Conservation (phyloP, 2,329 filamentous ascomycete genomes). For the Geosmithia morbida region DNA sequence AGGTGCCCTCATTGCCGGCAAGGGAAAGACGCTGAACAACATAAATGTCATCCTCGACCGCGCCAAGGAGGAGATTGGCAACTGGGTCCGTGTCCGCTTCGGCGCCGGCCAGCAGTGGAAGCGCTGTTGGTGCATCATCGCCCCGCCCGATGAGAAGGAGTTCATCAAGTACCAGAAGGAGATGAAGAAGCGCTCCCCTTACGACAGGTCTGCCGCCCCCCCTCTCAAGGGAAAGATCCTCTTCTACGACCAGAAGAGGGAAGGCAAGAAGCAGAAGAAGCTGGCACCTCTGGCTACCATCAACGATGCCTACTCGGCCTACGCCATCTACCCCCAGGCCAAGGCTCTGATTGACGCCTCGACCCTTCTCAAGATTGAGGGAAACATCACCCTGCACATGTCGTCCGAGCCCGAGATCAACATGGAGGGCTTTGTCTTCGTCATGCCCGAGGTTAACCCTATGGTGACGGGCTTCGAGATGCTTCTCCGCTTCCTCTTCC, state of each 20-base stretch:
- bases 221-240: slow-evolving; percentile 78
- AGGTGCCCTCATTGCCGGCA: slow-evolving; percentile 85
- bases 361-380: slow-evolving; percentile 87
- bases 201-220: slow-evolving; percentile 56
- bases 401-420: slow-evolving; percentile 54
- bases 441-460: slow-evolving; percentile 92
- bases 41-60: slow-evolving; percentile 83
- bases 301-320: slow-evolving; percentile 79
- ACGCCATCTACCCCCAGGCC: slow-evolving; percentile 89
- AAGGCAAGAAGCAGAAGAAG: slow-evolving; percentile 82
- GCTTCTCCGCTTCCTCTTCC: slow-evolving; percentile 84
- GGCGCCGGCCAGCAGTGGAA: slow-evolving; percentile 93
- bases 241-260: slow-evolving; percentile 72
- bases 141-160: slow-evolving; percentile 88
- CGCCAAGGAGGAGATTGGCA: slow-evolving; percentile 61
- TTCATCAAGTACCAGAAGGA: slow-evolving; percentile 71
- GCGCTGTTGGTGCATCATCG: slow-evolving; percentile 91
- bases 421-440: slow-evolving; percentile 89
- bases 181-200: slow-evolving; percentile 66
- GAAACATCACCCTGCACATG: slow-evolving; percentile 68
- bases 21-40: slow-evolving; percentile 78
- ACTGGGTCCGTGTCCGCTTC: slow-evolving; percentile 92
- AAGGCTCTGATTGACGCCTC: slow-evolving; percentile 91
- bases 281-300: slow-evolving; percentile 81
- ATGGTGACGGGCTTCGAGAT: slow-evolving; percentile 91